phyloP scores from a whole-genome alignment of 192 early-diverging fungal species.

The Mortierella antarctica region DNA sequence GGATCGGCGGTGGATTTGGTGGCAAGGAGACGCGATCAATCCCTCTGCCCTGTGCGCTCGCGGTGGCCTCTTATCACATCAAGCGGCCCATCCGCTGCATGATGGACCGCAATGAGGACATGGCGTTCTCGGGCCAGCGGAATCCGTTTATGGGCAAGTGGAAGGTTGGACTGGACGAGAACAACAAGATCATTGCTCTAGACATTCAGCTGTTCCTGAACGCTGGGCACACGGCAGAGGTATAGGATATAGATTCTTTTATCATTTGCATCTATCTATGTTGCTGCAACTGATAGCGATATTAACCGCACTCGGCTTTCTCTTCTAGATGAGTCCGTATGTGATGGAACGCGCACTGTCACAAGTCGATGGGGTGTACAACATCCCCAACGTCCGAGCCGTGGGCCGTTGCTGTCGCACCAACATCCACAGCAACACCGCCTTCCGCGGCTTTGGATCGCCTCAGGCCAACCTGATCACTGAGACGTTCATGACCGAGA shows the following conservation, averaged over 20 bases:
- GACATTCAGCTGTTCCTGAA: conserved; percentile 70
- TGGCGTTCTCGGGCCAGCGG: conserved; percentile 76
- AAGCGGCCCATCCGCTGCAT: conserved; percentile 76
- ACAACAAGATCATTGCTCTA: conserved; percentile 74
- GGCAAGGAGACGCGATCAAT: conserved; percentile 80
- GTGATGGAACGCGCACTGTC: conserved; percentile 81
- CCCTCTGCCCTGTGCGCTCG: conserved; percentile 69
- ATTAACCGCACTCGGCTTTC: too few relatives aligned
- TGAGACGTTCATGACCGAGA: conserved; percentile 81
- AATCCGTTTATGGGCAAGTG: conserved; percentile 86
- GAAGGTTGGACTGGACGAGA: conserved; percentile 75
- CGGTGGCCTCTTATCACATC: conserved; percentile 77
- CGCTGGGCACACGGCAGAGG: conserved; percentile 73
- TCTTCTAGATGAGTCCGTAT: too few relatives aligned
- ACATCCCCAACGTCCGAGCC: conserved; percentile 74
- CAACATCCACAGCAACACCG: conserved; percentile 88
- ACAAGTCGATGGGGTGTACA: conserved; percentile 85
- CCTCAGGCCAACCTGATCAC: conserved; percentile 87
- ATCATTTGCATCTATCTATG: too few relatives aligned
- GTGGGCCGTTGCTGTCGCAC: conserved; percentile 81
- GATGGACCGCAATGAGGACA: conserved; percentile 89
- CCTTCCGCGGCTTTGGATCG: conserved; percentile 87
- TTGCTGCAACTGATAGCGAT: too few relatives aligned
- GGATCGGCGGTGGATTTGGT: conserved; percentile 91
- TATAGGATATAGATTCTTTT: conserved; percentile 54